Conservation (phyloP, 2,329 filamentous ascomycete genomes). For the Trichoderma koningii region DNA sequence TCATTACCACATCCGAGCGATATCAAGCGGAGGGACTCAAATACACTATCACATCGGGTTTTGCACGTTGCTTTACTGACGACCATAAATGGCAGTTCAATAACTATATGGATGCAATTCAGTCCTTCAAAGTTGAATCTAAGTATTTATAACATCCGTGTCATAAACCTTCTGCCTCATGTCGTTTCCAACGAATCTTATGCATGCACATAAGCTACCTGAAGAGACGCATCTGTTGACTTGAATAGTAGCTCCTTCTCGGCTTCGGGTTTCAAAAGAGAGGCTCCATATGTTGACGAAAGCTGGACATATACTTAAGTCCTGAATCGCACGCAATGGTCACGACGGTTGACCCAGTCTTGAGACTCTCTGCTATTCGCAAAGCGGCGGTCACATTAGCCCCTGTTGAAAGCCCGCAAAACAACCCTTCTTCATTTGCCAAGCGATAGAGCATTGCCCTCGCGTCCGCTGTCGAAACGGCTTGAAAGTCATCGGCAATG, state of each 20-base stretch:
- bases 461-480: conserved; percentile 7
- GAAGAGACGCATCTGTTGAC: no score
- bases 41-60: no score
- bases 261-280: neutral
- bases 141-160: no score
- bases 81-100: no score
- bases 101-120: no score
- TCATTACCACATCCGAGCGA: no score
- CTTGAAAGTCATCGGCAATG: conserved; percentile 18
- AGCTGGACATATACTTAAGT: conserved; percentile 18
- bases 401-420: conserved; percentile 17
- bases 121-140: no score
- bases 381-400: conserved; percentile 17
- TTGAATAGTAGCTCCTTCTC: neutral
- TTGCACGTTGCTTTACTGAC: no score
- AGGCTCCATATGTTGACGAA: conserved; percentile 2
- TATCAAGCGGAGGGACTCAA: no score
- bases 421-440: conserved; percentile 12
- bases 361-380: conserved; percentile 12
- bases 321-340: conserved; percentile 22
- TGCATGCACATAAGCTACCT: no score
- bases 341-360: conserved; percentile 16
- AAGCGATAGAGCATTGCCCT: conserved; percentile 8
- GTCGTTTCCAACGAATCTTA: no score
- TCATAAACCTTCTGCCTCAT: no score